Evolutionary conservation across 768 basidiomycete genomes (phyloP).

Genomic region (Leccinellum luteum): DNA sequence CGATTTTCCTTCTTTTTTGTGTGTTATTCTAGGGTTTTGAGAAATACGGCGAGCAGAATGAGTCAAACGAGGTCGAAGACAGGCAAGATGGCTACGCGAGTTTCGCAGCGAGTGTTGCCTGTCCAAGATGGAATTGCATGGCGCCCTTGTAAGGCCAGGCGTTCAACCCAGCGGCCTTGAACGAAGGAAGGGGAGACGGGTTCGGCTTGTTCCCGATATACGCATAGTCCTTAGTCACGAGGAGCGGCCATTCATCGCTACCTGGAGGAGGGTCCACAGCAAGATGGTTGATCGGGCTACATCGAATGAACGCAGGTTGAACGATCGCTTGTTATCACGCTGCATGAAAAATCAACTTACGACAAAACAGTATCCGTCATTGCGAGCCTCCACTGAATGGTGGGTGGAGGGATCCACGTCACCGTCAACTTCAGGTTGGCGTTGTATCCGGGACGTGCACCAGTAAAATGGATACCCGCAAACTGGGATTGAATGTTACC

Average conservation of each 20-base stretch:
- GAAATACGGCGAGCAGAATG: not conserved
- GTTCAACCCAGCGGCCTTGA: not conserved
- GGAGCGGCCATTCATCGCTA: not conserved
- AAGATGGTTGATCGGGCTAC: not conserved
- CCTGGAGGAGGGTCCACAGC: not conserved
- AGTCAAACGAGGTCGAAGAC: not conserved
- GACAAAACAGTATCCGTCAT: not conserved
- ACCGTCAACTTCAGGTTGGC: not conserved
- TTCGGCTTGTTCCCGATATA: not conserved
- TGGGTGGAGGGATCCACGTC: not conserved
- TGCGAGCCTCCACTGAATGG: not conserved
- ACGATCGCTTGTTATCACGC: not conserved
- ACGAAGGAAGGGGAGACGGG: not conserved
- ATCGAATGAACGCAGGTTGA: not conserved
- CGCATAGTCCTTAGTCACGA: not conserved
- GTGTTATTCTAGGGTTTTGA: not conserved
- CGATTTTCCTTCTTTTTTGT: not conserved
- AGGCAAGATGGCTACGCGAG: not conserved
- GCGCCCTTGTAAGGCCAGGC: not conserved
- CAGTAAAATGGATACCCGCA: slow-evolving; percentile 1
- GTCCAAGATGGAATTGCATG: not conserved
- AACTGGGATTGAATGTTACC: not conserved
- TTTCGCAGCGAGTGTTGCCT: not conserved
- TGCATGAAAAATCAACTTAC: not conserved
- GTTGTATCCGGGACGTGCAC: not conserved